Evolutionary conservation across 805 yeast species (phyloP).

Genomic region (Hanseniaspora taiwanica): DNA sequence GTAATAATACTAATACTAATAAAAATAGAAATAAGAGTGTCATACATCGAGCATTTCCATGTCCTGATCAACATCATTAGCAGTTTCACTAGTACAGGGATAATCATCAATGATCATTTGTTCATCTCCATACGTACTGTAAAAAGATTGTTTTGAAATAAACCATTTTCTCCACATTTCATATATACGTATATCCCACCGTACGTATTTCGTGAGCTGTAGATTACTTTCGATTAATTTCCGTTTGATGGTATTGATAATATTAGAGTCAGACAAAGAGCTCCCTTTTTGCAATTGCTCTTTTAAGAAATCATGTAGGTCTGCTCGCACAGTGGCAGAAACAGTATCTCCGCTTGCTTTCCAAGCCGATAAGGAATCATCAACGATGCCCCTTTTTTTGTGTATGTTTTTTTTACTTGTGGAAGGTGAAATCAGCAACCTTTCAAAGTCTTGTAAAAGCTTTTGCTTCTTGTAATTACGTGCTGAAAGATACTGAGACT

Average conservation of each 20-base stretch:
- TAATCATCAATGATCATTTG: conserved; percentile 7
- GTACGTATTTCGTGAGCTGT: conserved; percentile 20
- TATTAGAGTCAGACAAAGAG: neutral
- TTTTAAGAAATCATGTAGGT: neutral
- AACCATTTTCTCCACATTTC: conserved; percentile 23
- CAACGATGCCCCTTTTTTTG: too few species aligned
- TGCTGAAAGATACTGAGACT: conserved; percentile 9
- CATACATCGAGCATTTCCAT: conserved; percentile 6
- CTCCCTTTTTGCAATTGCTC: neutral
- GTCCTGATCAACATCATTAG: neutral
- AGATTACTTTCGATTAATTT: conserved; percentile 15
- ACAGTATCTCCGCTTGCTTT: neutral
- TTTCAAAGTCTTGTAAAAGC: conserved; percentile 21
- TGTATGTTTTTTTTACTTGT: neutral
- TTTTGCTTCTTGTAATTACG: conserved; percentile 22
- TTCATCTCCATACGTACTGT: conserved; percentile 2
- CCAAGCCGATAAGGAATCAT: too few species aligned
- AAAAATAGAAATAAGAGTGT: conserved; percentile 1
- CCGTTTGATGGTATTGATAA: conserved; percentile 15
- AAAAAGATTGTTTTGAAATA: conserved; percentile 7
- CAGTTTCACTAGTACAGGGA: neutral
- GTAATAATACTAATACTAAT: neutral
- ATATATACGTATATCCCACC: conserved; percentile 12
- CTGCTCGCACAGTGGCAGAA: neutral
- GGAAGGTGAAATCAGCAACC: conserved; percentile 12